A percentile compares a stretch with the other conserved stretches of the same genome.
phyloP scores from a whole-genome alignment of 805 yeast species.

The Pichia occidentalis region DNA sequence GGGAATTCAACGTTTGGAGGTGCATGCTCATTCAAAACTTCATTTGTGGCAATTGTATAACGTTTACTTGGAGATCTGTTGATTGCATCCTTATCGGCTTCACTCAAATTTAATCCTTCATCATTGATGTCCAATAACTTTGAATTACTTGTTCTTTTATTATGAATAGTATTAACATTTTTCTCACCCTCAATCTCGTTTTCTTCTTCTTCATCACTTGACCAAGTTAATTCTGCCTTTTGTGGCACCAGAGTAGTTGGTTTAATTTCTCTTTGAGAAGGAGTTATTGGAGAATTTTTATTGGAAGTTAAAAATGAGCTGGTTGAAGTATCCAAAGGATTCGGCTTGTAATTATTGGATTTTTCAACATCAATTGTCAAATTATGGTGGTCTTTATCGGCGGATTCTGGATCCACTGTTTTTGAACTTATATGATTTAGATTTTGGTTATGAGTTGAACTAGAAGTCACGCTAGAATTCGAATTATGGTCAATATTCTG shows the following conservation, averaged over 20 bases:
- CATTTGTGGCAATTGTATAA: slow-evolving; percentile 13
- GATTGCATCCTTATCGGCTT: slow-evolving; percentile 9
- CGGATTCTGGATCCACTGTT: not conserved
- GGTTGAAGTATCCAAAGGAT: slow-evolving; percentile 7
- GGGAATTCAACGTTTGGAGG: slow-evolving; percentile 12
- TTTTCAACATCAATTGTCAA: slow-evolving; percentile 6
- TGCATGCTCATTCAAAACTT: slow-evolving; percentile 13
- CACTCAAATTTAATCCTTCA: too few species aligned
- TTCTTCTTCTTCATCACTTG: slow-evolving; percentile 73
- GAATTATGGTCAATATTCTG: not conserved
- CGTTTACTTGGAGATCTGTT: slow-evolving; percentile 15
- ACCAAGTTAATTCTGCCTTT: slow-evolving; percentile 81
- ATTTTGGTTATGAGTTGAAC: too few species aligned
- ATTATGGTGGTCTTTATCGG: not conserved
- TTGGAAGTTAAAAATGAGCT: too few species aligned
- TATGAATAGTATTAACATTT: not conserved
- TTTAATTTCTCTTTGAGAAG: slow-evolving; percentile 36
- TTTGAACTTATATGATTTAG: too few species aligned
- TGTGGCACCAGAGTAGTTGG: slow-evolving; percentile 74
- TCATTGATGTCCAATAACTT: too few species aligned
- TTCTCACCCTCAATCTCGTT: slow-evolving; percentile 23
- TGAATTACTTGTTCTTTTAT: not conserved
- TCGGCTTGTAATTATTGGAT: slow-evolving; percentile 7
- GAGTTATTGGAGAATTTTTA: slow-evolving; percentile 18
- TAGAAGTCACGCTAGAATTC: too few species aligned